Percentiles rank a stretch among this genome's conserved stretches.
phyloP scores from a whole-genome alignment of 768 basidiomycete genomes.

The Pilatotrama ljubarskyi region DNA sequence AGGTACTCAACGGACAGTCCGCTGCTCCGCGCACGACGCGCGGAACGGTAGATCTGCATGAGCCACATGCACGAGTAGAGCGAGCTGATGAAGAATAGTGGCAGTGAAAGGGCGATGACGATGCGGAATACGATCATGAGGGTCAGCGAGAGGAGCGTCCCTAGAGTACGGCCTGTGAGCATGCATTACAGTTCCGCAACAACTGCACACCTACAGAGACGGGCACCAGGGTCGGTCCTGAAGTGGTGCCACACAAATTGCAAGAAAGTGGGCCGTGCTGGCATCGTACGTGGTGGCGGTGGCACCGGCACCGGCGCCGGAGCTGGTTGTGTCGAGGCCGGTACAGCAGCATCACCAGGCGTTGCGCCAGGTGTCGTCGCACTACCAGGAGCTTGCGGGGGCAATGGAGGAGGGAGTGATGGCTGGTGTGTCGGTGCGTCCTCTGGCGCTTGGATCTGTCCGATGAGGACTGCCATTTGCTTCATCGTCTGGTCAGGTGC shows the following conservation, averaged over 20 bases:
- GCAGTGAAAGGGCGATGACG: slow-evolving; percentile 64
- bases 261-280: slow-evolving; percentile 36
- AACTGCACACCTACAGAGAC: slow-evolving; percentile 55
- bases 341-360: background rate
- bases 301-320: slow-evolving; percentile 15
- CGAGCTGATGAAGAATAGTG: slow-evolving; percentile 61
- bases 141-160: slow-evolving; percentile 67
- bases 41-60: slow-evolving; percentile 81
- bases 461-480: slow-evolving; percentile 83
- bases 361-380: slow-evolving; percentile 16
- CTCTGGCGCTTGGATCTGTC: slow-evolving; percentile 83
- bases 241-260: slow-evolving; percentile 59
- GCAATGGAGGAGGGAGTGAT: background rate
- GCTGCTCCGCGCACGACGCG: slow-evolving; percentile 65
- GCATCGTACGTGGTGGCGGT: slow-evolving; percentile 23
- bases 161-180: slow-evolving; percentile 35
- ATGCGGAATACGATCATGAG: slow-evolving; percentile 74
- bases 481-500: slow-evolving; percentile 30
- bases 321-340: slow-evolving; percentile 6
- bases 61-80: slow-evolving; percentile 85
- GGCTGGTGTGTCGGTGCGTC: slow-evolving; percentile 39
- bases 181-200: background rate
- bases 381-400: too few relatives aligned
- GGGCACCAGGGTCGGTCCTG: slow-evolving; percentile 68
- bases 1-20: slow-evolving; percentile 71